A percentile compares a stretch with the other conserved stretches of the same genome.
These are phyloP conservation scores for Saccharomyces eubayanus DNA, from an alignment of 805 yeast genomes.

Conservation along the genomic window DNA sequence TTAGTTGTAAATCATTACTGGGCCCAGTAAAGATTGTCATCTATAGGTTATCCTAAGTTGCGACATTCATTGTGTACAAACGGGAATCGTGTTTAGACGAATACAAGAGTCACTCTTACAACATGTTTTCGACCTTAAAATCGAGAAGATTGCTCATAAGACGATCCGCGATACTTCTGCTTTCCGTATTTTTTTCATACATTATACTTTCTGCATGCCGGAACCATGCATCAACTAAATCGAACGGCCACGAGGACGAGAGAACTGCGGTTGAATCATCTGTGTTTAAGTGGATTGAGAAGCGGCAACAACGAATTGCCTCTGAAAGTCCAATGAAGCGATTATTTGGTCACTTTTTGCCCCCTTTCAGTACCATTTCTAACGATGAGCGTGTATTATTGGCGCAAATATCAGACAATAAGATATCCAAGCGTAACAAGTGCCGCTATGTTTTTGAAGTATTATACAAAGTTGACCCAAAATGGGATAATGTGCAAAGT, in stretches of 20 bases:
- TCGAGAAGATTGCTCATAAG: not conserved
- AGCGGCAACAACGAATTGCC: not conserved
- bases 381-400: not conserved
- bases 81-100: not conserved
- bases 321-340: not conserved
- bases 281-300: not conserved
- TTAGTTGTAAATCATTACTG: not conserved
- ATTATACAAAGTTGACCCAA: slow-evolving; percentile 11
- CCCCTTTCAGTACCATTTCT: not conserved
- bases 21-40: not conserved
- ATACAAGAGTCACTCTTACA: not conserved
- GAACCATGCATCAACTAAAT: not conserved
- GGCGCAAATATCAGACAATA: not conserved
- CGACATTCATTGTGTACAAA: not conserved
- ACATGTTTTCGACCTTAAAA: not conserved
- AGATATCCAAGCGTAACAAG: slow-evolving; percentile 4
- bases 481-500: slow-evolving; percentile 18
- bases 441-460: slow-evolving; percentile 18
- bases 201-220: not conserved
- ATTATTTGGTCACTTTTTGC: not conserved
- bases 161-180: not conserved
- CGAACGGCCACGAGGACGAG: not conserved
- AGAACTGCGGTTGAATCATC: not conserved
- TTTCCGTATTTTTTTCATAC: not conserved
- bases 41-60: not conserved